phyloP scores from a whole-genome alignment of 768 basidiomycete species.

The Solioccasus polychromus region DNA sequence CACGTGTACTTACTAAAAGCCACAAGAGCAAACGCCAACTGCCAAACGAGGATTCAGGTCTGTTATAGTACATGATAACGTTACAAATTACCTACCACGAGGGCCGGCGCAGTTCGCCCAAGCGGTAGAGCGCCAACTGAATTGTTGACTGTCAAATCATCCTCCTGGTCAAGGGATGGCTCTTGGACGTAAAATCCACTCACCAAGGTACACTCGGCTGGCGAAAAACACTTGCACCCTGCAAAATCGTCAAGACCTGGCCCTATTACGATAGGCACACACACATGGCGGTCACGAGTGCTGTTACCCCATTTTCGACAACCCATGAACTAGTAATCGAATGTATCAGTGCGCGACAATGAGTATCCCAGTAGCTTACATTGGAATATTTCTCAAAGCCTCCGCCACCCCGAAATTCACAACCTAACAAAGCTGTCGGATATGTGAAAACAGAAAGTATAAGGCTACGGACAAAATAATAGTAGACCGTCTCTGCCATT shows the following conservation, averaged over 20 bases:
- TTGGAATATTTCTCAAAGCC: slow-evolving; percentile 5
- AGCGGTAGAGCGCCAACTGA: slow-evolving; percentile 5
- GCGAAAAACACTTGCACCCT: slow-evolving; percentile 16
- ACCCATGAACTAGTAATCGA: slow-evolving; percentile 11
- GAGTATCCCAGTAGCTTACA: slow-evolving; percentile 3
- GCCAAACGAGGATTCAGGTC: neutral
- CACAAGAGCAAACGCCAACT: slow-evolving; percentile 9
- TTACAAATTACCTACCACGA: slow-evolving; percentile 7
- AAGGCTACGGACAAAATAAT: slow-evolving; percentile 15
- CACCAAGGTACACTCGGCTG: slow-evolving; percentile 10
- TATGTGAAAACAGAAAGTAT: neutral
- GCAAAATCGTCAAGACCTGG: neutral
- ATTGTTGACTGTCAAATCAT: slow-evolving; percentile 4
- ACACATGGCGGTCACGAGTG: slow-evolving; percentile 14
- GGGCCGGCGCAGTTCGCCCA: slow-evolving; percentile 8
- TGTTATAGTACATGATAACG: neutral
- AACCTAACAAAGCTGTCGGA: slow-evolving; percentile 1
- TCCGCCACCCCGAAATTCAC: slow-evolving; percentile 12
- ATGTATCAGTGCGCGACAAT: neutral
- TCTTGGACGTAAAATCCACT: neutral
- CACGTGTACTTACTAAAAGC: slow-evolving; percentile 9
- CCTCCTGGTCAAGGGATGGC: neutral
- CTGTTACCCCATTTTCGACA: slow-evolving; percentile 15
- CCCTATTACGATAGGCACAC: neutral
- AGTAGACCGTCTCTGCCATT: slow-evolving; percentile 17